Conservation (phyloP, 495 filamentous ascomycete species). For the Aspergillus coremiiformis region DNA sequence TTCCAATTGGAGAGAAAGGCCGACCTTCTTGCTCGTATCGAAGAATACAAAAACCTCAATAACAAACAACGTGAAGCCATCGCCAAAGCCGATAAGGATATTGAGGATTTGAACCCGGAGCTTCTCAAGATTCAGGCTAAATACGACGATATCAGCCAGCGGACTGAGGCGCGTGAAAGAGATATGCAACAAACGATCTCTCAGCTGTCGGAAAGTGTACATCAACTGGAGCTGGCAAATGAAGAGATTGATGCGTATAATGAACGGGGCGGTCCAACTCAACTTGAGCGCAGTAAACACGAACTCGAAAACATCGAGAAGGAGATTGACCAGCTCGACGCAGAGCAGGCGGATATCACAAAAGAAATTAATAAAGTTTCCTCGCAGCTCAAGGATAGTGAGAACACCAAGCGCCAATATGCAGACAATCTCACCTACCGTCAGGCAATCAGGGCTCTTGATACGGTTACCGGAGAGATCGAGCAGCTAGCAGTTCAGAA, state of each 20-base stretch:
- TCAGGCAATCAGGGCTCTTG: constrained; percentile 57
- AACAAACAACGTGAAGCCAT: constrained; percentile 60
- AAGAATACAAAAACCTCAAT: constrained; percentile 62
- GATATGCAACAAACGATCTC: constrained; percentile 64
- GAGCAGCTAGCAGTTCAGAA: constrained; percentile 69
- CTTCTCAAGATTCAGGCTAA: constrained; percentile 64
- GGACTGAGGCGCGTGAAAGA: constrained; percentile 65
- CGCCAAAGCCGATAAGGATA: constrained; percentile 56
- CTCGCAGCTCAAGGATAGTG: constrained; percentile 66
- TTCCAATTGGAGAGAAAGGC: constrained; percentile 74
- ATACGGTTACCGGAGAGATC: constrained; percentile 62
- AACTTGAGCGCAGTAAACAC: constrained; percentile 59
- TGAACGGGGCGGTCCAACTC: constrained; percentile 62
- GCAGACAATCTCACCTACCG: constrained; percentile 81
- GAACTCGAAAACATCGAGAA: constrained; percentile 61
- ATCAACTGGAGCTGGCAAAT: constrained; percentile 67
- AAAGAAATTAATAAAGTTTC: constrained; percentile 69
- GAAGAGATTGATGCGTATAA: constrained; percentile 75
- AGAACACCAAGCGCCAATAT: constrained; percentile 73
- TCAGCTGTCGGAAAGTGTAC: constrained; percentile 60
- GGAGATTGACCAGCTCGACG: constrained; percentile 56
- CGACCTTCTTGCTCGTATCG: constrained; percentile 56
- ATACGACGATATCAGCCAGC: constrained; percentile 65
- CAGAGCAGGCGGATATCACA: constrained; percentile 59
- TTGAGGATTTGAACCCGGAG: constrained; percentile 62